Percentiles rank a stretch among this genome's conserved stretches.
These are phyloP conservation scores for Fusarium sambucinum DNA, from an alignment of 2,329 filamentous ascomycete species.

Conservation along the genomic window DNA sequence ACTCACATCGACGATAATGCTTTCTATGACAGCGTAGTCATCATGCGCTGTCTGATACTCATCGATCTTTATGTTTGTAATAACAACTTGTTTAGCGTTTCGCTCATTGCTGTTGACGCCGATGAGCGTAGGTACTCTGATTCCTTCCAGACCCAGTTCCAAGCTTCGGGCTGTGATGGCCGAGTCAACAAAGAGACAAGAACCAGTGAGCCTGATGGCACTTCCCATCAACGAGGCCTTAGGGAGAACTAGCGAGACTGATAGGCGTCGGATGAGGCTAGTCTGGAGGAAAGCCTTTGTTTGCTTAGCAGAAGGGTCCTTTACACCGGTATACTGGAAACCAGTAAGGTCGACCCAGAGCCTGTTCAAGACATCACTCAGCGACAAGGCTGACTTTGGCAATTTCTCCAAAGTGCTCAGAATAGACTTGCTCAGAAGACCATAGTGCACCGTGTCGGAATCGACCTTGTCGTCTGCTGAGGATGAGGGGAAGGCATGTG, in stretches of 20 bases:
- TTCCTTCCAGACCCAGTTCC: conserved; percentile 64
- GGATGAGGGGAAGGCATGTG: conserved; percentile 67
- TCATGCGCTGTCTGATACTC: conserved; percentile 61
- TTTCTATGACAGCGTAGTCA: conserved; percentile 68
- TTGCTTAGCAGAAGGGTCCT: conserved; percentile 5
- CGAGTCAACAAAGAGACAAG: conserved; percentile 56
- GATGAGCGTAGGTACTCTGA: conserved; percentile 75
- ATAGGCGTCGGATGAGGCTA: conserved; percentile 58
- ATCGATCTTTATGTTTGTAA: conserved; percentile 73
- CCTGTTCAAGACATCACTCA: conserved; percentile 49
- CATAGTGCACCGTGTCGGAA: conserved; percentile 81
- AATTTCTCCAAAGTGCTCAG: conserved; percentile 58
- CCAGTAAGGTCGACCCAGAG: conserved; percentile 53
- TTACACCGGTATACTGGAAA: conserved; percentile 30
- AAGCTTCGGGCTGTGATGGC: conserved; percentile 47
- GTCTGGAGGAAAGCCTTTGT: conserved; percentile 50
- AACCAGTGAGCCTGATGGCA: conserved; percentile 65
- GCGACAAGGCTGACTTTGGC: conserved; percentile 27
- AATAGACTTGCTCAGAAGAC: conserved; percentile 75
- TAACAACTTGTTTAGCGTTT: conserved; percentile 72
- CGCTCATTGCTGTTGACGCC: conserved; percentile 81
- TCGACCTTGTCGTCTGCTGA: conserved; percentile 71
- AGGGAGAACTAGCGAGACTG: conserved; percentile 68
- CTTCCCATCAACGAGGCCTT: conserved; percentile 77
- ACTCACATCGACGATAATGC: conserved; percentile 71